Percentiles rank a stretch among this genome's conserved stretches.
Evolutionary conservation across 2,329 filamentous ascomycete genomes (phyloP).

Genomic region (Chaetoscypha palmicola): DNA sequence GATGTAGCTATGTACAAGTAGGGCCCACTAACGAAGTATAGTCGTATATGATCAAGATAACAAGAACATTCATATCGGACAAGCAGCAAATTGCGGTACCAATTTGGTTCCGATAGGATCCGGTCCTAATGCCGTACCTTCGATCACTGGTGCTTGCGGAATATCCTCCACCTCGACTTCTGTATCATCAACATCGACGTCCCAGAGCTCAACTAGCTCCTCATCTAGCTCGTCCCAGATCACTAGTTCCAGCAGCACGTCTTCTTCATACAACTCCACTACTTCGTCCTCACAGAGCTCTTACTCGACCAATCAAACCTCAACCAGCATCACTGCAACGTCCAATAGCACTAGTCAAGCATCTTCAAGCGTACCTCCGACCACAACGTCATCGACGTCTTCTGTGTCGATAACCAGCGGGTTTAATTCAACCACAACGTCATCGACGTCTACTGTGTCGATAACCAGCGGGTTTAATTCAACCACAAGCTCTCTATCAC

Average conservation of each 20-base stretch:
- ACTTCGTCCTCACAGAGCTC: neutral
- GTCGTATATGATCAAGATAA: constrained; percentile 23
- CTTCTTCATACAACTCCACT: neutral
- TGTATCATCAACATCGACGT: neutral
- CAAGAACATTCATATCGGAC: constrained; percentile 14
- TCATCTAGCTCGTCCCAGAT: neutral
- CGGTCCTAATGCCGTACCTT: constrained; percentile 17
- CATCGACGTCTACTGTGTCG: neutral
- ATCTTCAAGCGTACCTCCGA: neutral
- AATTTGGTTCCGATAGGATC: constrained; percentile 14
- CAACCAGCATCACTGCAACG: neutral
- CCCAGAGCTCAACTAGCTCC: neutral
- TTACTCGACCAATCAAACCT: neutral
- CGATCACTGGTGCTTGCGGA: constrained; percentile 13
- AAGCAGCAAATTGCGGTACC: constrained; percentile 15
- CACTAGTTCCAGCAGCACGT: neutral
- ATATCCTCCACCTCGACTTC: neutral
- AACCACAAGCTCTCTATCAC: neutral
- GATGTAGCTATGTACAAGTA: too few species aligned
- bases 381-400: neutral
- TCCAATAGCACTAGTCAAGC: neutral
- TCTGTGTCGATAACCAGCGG: neutral
- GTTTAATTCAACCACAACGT: neutral
- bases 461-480: neutral
- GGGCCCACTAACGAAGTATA: too few species aligned